Evolutionary conservation across 495 filamentous ascomycete genomes (phyloP), one percentile per base, ranked within the genome.

Genomic region (Glutinoglossum americanum): DNA sequence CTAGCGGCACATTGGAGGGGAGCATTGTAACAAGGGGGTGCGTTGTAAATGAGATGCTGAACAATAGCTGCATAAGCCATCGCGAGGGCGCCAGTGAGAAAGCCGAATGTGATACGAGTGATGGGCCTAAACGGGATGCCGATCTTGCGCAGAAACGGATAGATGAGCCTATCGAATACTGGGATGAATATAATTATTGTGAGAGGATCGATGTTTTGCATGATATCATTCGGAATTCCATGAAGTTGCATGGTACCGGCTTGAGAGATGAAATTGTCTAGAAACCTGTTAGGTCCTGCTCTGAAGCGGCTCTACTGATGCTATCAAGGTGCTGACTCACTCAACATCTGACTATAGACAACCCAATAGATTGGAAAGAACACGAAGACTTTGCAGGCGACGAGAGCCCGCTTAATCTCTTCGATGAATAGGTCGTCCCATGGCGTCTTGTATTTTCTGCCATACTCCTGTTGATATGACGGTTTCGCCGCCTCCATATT

Each of bases 191-290:
- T 69, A 65, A 89, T 82, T 64, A 87, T 80, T 35, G 78, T 73
- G 57, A 92, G 74, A 3, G 85, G 78, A 66, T 88, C 84, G 66
- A 89, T 80, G 73, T 86, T 88, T 62, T 70, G 69, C 69, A 88
- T 83, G 60, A 87, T 71, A 61, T 89, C 85, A 72, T 89, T 89
- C 57, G 76, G 76, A 55, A 79, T 73, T 23, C 76, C 75, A 60
- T 80, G 75, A 15, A 71, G 70, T 0, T 68, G 19, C 76, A 80
- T 80, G 62, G 74, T 68, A 35, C 69, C 74, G 47, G 75, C 76
- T 57, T 66, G 78, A 13, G 76, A 73, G 60, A 80, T 71, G 60
- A 81, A 76, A 68, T 80, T 81, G 63, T 61, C 67, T 32, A 71
- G 73, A 68, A 79, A 80, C 41, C 9, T 30, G 49, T 53, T 28